A percentile compares a stretch with the other conserved stretches of the same genome.
phyloP scores from a whole-genome alignment of 2,329 filamentous ascomycete species.

The Colletotrichum shisoi region DNA sequence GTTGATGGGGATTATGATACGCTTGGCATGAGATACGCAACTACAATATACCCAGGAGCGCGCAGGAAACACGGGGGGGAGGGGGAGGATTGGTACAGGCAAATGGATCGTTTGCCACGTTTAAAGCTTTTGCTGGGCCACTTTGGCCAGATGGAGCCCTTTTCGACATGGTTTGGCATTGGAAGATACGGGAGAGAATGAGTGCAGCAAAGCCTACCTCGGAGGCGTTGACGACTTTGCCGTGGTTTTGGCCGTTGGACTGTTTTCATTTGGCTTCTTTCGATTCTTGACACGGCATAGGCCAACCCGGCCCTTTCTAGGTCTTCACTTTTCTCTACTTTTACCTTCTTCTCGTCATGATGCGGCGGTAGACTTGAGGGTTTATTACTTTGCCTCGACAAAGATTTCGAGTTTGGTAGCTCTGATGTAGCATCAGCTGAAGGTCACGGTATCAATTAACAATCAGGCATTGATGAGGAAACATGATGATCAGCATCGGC shows the following conservation, averaged over 20 bases:
- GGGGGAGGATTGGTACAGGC: slow-evolving; percentile 26
- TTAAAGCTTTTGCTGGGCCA: slow-evolving; percentile 8
- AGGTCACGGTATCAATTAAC: background rate
- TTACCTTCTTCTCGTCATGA: background rate
- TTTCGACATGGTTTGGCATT: slow-evolving; percentile 23
- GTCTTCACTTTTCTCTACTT: background rate
- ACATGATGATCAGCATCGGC: too few relatives aligned
- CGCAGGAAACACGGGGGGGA: slow-evolving; percentile 31
- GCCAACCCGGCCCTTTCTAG: background rate
- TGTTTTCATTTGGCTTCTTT: background rate
- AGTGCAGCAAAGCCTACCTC: slow-evolving; percentile 8
- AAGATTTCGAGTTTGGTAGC: slow-evolving; percentile 3
- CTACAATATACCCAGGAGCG: slow-evolving; percentile 38
- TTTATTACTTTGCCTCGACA: background rate
- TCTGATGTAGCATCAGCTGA: background rate
- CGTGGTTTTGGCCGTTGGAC: slow-evolving; percentile 14
- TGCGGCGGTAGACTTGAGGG: slow-evolving; percentile 13
- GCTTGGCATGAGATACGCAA: slow-evolving; percentile 37
- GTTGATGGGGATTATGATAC: slow-evolving; percentile 17
- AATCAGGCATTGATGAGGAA: background rate
- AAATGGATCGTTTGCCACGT: slow-evolving; percentile 16
- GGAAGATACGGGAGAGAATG: background rate
- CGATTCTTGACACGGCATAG: slow-evolving; percentile 20
- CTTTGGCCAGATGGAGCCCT: slow-evolving; percentile 22
- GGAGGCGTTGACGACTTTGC: slow-evolving; percentile 32